Evolutionary conservation across 2,329 filamentous ascomycete genomes (phyloP).

Genomic region (Alternaria sp.): DNA sequence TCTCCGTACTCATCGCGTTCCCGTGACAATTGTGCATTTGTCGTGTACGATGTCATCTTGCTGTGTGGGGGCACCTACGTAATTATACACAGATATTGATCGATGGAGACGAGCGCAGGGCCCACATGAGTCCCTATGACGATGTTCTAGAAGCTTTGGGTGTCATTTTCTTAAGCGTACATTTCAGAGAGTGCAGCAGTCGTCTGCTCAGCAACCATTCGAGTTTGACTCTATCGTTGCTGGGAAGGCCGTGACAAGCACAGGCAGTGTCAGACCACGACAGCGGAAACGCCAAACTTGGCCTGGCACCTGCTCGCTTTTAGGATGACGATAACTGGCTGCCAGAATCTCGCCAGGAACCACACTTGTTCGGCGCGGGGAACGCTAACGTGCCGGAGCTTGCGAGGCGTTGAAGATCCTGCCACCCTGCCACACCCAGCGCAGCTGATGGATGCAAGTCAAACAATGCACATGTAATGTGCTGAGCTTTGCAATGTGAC

Average conservation of each 20-base stretch:
- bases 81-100: conserved; percentile 9
- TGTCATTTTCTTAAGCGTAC: not conserved
- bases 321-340: conserved; percentile 21
- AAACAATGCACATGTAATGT: not conserved
- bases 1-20: not conserved
- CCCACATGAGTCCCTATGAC: conserved; percentile 24
- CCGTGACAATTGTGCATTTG: not conserved
- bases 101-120: conserved; percentile 11
- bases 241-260: not conserved
- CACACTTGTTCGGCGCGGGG: conserved; percentile 30
- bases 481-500: not conserved
- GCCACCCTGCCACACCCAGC: conserved; percentile 4
- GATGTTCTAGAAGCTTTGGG: conserved; percentile 15
- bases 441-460: not conserved
- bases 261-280: not conserved
- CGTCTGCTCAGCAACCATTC: not conserved
- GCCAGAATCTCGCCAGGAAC: conserved; percentile 29
- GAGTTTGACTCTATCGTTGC: not conserved
- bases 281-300: conserved; percentile 4
- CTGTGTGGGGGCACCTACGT: conserved; percentile 20
- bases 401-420: conserved; percentile 21
- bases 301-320: conserved; percentile 6
- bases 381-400: conserved; percentile 28
- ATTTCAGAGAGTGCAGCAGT: not conserved
- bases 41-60: conserved; percentile 2